Evolutionary conservation across 1,284 basidiomycete genomes (phyloP), one percentile per base, ranked within the genome.

Genomic region (Ustilago xerochloae): DNA sequence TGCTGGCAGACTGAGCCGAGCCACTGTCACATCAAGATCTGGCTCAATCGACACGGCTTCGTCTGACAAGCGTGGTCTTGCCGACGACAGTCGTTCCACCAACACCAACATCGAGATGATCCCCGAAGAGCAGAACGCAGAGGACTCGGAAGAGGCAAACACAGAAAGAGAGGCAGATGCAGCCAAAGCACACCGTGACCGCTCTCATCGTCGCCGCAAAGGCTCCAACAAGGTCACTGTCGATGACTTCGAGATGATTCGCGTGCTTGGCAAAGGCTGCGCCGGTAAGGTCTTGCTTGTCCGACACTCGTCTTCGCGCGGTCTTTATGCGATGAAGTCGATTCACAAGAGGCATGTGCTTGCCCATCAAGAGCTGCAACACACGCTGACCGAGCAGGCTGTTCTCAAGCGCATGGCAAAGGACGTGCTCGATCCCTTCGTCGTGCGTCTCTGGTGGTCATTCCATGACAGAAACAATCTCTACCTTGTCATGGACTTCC

Each of bases 321-420:
- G 67, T 24, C 64, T 83, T 35, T 84, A 76, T 59, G 82, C 82
- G 12, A 83, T 84, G 81, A 84, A 84, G 53, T 82, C 83, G 45
- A 76, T 84, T 6, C 77, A 80, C 54, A 84, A 84, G 63, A 72
- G 79, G 52, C 81, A 84, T 46, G 83, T 84, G 68, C 75, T 83
- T 22, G 83, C 82, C 45, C 79, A 82, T 15, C 82, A 84, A 62
- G 83, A 84, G 69, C 71, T 84, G 32, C 80, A 81, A 59, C 81
- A 82, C 36, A 82, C 81, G 38, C 76, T 83, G 61, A 79, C 82
- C 20, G 82, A 84, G 63, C 82, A 83, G 58, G 72, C 79, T 60
- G 83, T 84, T 35, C 73, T 84, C 56, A 93, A 92, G 85, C 88
- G 92, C 52, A 95, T 97, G 91, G 86, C 87, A 5, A 80, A 80